Base-by-base conservation (phyloP, 129 eudicot genomes). In the Arctium lappa region DNA sequence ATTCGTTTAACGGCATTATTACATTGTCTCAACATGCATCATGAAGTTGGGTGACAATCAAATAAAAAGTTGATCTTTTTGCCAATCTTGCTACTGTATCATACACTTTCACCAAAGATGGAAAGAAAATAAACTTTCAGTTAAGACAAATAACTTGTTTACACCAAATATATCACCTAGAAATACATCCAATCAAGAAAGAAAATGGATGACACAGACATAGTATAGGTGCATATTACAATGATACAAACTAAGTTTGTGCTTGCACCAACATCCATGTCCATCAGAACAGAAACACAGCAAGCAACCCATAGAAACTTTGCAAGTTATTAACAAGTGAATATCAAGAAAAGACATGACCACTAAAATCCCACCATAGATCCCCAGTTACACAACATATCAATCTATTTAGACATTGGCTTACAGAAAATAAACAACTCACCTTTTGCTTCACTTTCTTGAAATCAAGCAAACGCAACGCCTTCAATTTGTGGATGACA, bases 391-490 rank as follows among this genome's bases (percentile, higher is more conserved):
- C 27, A 34, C 46, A 30, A 31, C 36, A 71, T 75, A 12, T 48
- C 79, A 48, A 56, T 13, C 56, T 39, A 33, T 12, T n/a, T 11
- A 72, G 22, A 40, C 53, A 66, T 32, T 6, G 33, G 40, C 18
- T 62, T 39, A 36, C 22, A 38, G 63, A 73, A 30, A 16, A 16
- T 68, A 30, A 76, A 38, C 34, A 60, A 79, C 90, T 80, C 53
- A 95, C 99, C 99, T 95, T 95, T 85, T 90, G 95, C 82, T 91
- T 95, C 46, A 95, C 97, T 89, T 95, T 95, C 90, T 80, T 91
- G 88, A 95, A 95, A 86, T 95, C 99, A 32, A 95, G 92, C 87
- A 95, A 78, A 1, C 99, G 97, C 82, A 95, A 46, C 0, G 98
- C 65, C 80, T 95, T 95, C 86, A 95, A 72, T 75, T 91, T 95